phyloP scores from a whole-genome alignment of 768 basidiomycete species.

The Sporobolomyces pararoseus region DNA sequence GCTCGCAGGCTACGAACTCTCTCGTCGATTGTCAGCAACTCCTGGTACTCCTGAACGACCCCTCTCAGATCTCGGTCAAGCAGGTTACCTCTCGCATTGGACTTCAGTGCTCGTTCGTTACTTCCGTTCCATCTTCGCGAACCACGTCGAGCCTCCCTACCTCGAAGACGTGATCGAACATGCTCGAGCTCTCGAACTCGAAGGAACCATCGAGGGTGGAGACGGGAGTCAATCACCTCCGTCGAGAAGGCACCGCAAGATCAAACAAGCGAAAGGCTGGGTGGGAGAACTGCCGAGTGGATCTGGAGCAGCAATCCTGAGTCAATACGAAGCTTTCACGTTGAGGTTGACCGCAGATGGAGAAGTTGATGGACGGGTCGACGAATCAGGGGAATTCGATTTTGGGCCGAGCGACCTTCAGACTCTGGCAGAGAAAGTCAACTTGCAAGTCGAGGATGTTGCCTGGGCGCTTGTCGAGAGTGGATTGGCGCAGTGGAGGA shows the following conservation, averaged over 20 bases:
- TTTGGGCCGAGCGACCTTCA: slow-evolving; percentile 56
- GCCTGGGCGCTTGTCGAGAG: slow-evolving; percentile 85
- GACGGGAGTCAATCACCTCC: slow-evolving; percentile 6
- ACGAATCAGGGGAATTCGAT: slow-evolving; percentile 11
- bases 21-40: slow-evolving; percentile 49
- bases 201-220: neutral
- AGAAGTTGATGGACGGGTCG: slow-evolving; percentile 6
- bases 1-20: slow-evolving; percentile 80
- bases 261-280: slow-evolving; percentile 55
- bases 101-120: slow-evolving; percentile 76
- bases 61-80: slow-evolving; percentile 83
- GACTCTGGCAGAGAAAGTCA: slow-evolving; percentile 72
- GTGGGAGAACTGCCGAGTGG: slow-evolving; percentile 60
- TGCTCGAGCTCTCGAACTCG: neutral
- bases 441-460: slow-evolving; percentile 76
- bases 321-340: slow-evolving; percentile 17
- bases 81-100: slow-evolving; percentile 83
- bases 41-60: slow-evolving; percentile 87
- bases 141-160: slow-evolving; percentile 29
- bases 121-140: slow-evolving; percentile 58
- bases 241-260: slow-evolving; percentile 1
- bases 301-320: neutral
- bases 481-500: slow-evolving; percentile 58
- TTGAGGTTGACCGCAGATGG: neutral
- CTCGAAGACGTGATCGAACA: slow-evolving; percentile 15